Percentiles rank a stretch among this genome's conserved stretches.
phyloP scores from a whole-genome alignment of 2,329 filamentous ascomycete species.

The Aspergillus flavus region DNA sequence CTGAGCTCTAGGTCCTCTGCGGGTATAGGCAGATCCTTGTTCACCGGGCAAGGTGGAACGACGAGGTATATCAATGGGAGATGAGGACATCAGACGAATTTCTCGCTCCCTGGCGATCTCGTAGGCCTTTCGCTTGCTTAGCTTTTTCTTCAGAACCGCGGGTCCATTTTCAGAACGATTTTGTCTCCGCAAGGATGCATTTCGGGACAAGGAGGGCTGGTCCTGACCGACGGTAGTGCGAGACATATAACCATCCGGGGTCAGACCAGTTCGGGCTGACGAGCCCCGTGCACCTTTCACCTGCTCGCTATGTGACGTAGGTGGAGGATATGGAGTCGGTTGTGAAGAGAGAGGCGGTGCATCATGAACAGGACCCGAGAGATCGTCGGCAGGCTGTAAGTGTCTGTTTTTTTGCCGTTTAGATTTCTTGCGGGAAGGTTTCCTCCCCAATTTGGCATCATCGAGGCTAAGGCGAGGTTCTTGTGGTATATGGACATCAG shows the following conservation, averaged over 20 bases:
- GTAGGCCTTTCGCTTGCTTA: slow-evolving; percentile 74
- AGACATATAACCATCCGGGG: slow-evolving; percentile 34
- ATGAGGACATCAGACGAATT: slow-evolving; percentile 79
- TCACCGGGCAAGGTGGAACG: slow-evolving; percentile 64
- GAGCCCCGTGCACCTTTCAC: slow-evolving; percentile 16
- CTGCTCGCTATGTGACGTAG: slow-evolving; percentile 25
- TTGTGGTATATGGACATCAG: slow-evolving; percentile 40
- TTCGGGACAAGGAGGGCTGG: slow-evolving; percentile 46
- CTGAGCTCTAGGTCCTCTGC: slow-evolving; percentile 45
- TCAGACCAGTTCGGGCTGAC: slow-evolving; percentile 12
- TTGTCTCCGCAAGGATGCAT: slow-evolving; percentile 53
- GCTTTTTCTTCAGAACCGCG: slow-evolving; percentile 65
- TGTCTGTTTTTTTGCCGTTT: slow-evolving; percentile 38
- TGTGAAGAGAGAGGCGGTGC: slow-evolving; percentile 16
- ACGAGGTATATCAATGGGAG: slow-evolving; percentile 62
- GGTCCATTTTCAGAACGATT: slow-evolving; percentile 64
- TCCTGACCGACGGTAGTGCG: slow-evolving; percentile 41
- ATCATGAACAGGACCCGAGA: slow-evolving; percentile 16
- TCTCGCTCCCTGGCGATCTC: slow-evolving; percentile 82
- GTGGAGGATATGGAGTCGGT: slow-evolving; percentile 23
- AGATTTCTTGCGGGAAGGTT: slow-evolving; percentile 37
- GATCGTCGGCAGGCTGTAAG: slow-evolving; percentile 30
- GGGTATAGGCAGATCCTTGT: slow-evolving; percentile 62
- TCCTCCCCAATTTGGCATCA: slow-evolving; percentile 30
- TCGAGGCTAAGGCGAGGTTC: slow-evolving; percentile 27